Evolutionary conservation across 495 filamentous ascomycete species (phyloP), one percentile per base, ranked within the genome.

Genomic region (Xylaria scruposa): DNA sequence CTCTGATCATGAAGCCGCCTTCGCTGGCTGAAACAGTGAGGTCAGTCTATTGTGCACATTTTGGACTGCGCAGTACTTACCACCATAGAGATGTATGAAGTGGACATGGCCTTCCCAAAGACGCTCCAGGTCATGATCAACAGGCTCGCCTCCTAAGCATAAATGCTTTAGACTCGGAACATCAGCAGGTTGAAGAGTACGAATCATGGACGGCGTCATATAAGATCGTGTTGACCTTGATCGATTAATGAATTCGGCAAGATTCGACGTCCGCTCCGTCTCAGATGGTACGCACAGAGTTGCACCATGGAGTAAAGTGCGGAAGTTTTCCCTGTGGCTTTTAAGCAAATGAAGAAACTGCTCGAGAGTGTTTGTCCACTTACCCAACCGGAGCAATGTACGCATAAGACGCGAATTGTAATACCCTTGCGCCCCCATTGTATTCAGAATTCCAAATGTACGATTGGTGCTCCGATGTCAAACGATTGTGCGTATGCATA

Each of bases 1-100:
- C 47, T 51, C 47, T 51, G n/a, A 51, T 51, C 47, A 51, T 51
- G 47, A 51, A 51, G n/a, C 47, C 47, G n/a, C 47, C 47, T 51
- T 51, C 47, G 47, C 47, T 51, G 7, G 47, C 47, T 51, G 47
- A 51, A 51, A 51, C 12, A 49, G 47, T 7, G 47, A 51, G 7
- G 47, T 51, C 8, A 51, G 47, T 24, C 47, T 24, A 51, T 51
- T 51, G 47, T 51, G 7, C 0, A 3, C 8, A 24, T 21, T 51
- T 51, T 19, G n/a, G 47, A 19, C n/a, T 51, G 47, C 6, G 12
- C n/a, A 51, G 3, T 51, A 24, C 47, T 3, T 51, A 51, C 47
- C 47, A 21, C 47, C 47, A 51, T 51, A 51, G 47, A 51, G 47
- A 51, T 51, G 47, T 51, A 51, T 51, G 47, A 51, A 51, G 47